phyloP scores from a whole-genome alignment of 106 monocot species.

The Cymbidium sinense region DNA sequence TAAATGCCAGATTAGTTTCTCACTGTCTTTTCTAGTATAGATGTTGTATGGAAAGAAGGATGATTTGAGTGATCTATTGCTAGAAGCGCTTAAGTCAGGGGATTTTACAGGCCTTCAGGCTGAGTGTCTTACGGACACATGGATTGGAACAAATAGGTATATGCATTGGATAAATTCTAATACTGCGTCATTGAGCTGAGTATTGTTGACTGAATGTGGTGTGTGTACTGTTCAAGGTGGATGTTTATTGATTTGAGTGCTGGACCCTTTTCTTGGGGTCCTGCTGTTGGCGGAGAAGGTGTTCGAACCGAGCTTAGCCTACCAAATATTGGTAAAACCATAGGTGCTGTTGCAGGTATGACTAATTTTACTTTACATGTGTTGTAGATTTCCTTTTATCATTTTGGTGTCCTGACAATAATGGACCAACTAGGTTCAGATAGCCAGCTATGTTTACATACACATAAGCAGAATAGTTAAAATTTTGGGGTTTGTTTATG shows the following conservation, averaged over 20 bases:
- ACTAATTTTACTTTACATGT: neutral
- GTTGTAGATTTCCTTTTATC: neutral
- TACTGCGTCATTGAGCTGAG: neutral
- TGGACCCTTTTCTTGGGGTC: slow-evolving; percentile 97
- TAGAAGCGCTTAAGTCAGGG: slow-evolving; percentile 64
- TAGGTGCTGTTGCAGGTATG: slow-evolving; percentile 79
- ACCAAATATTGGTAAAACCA: slow-evolving; percentile 79
- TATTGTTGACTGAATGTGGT: slow-evolving; percentile 8
- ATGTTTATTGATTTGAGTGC: slow-evolving; percentile 96
- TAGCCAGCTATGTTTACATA: neutral
- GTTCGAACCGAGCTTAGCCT: slow-evolving; percentile 87
- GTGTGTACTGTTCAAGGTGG: slow-evolving; percentile 52
- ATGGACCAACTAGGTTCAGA: neutral
- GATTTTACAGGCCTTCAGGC: slow-evolving; percentile 64
- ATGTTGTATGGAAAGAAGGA: slow-evolving; percentile 64
- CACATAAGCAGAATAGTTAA: neutral
- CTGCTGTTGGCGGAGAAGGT: slow-evolving; percentile 96
- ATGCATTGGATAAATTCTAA: slow-evolving; percentile 3
- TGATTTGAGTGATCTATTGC: slow-evolving; percentile 45
- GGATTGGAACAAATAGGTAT: slow-evolving; percentile 87
- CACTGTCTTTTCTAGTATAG: slow-evolving; percentile 24
- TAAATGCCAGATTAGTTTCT: slow-evolving; percentile 1
- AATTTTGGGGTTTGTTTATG: neutral
- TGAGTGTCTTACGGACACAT: slow-evolving; percentile 89
- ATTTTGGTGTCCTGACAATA: neutral